Evolutionary conservation across 495 filamentous ascomycete species (phyloP), one percentile per base, ranked within the genome.

Genomic region (Aspergillus sclerotioniger): DNA sequence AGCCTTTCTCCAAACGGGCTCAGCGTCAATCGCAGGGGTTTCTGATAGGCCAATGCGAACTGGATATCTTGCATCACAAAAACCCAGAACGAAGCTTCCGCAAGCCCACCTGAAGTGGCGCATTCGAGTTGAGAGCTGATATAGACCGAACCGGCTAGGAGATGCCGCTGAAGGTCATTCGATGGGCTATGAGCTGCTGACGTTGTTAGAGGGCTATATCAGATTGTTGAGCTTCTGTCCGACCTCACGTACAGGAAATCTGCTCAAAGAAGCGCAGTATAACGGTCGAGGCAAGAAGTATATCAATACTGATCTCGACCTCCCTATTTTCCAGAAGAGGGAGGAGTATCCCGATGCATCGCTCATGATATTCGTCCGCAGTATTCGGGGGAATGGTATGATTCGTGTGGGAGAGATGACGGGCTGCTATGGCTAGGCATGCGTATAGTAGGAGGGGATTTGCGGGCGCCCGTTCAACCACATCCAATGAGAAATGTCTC

Each of bases 41-140:
- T 72, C 32, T 70, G 74, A 54, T 67, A 72, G 31, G 67, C 70
- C 48, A 77, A 57, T 7, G 73, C 71, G 57, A 72, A 72, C 32
- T 77, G 73, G 28, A 77, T 73, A 58, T 77, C 74, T 54, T 77
- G 74, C 58, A 73, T 73, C 1, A 77, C 73, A 48, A 73, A 77
- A 21, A 71, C 67, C 74, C 74, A 77, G 63, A 77, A 77, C 0
- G 74, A 73, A 3, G 74, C 71, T 16, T 74, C 71, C 0, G 71
- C 68, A 33, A 77, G 67, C 4, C 73, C 71, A 10, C 69, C 67
- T 12, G 70, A 71, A 31, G 71, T 70, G 0, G 74, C 74, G 44
- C 69, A 75, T 60, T 74, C 71, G 4, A 73, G 67, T 16, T 75
- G 73, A 2, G 74, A 72, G 51, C 71, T 72, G 54, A 77, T 72